Base-by-base conservation (phyloP, 192 early-diverging fungal species). In the Rhizoclosmatium globosum region DNA sequence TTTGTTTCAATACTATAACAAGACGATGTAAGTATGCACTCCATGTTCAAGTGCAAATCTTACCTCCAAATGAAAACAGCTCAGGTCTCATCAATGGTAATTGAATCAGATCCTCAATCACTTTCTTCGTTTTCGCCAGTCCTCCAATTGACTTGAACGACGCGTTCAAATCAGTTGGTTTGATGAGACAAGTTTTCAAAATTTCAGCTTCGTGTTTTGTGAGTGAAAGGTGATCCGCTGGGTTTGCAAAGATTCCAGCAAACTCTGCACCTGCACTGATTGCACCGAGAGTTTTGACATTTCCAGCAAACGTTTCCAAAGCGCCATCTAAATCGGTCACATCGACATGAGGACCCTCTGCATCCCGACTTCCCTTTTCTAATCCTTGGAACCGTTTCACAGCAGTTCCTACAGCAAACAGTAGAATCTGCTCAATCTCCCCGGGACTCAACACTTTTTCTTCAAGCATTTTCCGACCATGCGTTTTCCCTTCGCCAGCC, bases 21-120 rank as follows among this genome's bases (percentile, higher is more conserved):
- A n/a, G 15, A 44, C 2, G 19, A 57, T 77, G 59, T 42, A 23
- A 2, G 38, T 31, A 43, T 67, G 17, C 3, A 59, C 23, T 9
- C 17, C 23, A 11, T 42, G 19, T 13, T 21, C 41, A 42, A 19
- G 53, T 7, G 31, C 7, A 21, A 58, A 39, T 21, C 62, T 47
- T 59, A 82, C 75, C 84, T 41, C 85, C 85, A 19, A 44, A 85
- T 21, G 50, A 58, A 71, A 86, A 86, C 42, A 87, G 57, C 58
- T 86, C 77, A 15, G 85, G 85, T 43, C 71, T 43, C 60, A 74
- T 21, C 23, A 86, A 58, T 0, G 85, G 85, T 44, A 86, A 74
- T 3, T 67, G 61, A 57, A 86, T 86, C 47, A 86, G 61, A 47
- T 86, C 85, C 15, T 87, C 53, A 39, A 83, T 74, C 11, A 81